These are phyloP conservation scores for Sugiyamaella boreocaroliniensis DNA, from an alignment of 805 yeast genomes.

Conservation along the genomic window DNA sequence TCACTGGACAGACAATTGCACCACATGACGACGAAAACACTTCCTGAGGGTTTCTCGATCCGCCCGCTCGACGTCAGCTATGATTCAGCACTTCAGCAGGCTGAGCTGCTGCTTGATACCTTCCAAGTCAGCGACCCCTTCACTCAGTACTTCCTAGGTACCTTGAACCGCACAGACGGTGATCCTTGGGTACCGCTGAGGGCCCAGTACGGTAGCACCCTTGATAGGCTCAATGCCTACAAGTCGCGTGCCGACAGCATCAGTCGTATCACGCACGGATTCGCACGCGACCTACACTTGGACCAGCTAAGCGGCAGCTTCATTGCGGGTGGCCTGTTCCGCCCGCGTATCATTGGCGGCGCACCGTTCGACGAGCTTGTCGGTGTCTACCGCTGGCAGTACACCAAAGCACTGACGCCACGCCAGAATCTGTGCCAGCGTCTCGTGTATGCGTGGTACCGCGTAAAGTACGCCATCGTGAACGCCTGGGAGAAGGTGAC, in stretches of 20 bases:
- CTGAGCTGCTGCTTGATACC: constrained; percentile 9
- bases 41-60: neutral
- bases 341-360: neutral
- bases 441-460: constrained; percentile 1
- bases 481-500: neutral
- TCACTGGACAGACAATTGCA: neutral
- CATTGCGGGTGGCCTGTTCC: constrained; percentile 3
- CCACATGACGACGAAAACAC: neutral
- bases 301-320: neutral
- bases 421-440: neutral
- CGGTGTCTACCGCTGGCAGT: constrained; percentile 10
- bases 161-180: constrained; percentile 1
- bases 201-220: constrained; percentile 2
- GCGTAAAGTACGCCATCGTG: constrained; percentile 1
- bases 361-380: neutral
- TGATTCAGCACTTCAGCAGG: neutral
- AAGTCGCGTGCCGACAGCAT: constrained; percentile 5
- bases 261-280: constrained; percentile 6
- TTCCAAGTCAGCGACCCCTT: constrained; percentile 12
- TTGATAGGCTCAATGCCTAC: constrained; percentile 5
- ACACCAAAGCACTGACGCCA: constrained; percentile 1
- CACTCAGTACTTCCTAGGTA: constrained; percentile 6
- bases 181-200: neutral
- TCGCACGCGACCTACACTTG: constrained; percentile 5
- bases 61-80: neutral